These are phyloP conservation scores for Hortiboletus campestris DNA, from an alignment of 768 basidiomycete species.

Conservation along the genomic window DNA sequence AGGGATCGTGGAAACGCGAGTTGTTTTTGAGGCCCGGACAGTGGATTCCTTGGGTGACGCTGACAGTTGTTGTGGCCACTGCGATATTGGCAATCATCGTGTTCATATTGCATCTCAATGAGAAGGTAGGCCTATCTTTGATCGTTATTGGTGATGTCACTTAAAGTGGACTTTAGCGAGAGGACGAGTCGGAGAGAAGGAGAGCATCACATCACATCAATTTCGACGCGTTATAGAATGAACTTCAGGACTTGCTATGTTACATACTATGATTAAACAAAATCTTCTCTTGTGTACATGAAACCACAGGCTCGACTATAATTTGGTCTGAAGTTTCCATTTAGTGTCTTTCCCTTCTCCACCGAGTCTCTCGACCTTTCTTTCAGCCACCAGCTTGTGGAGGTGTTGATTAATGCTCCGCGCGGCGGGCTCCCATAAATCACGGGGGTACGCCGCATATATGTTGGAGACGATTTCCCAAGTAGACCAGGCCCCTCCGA, in stretches of 20 bases:
- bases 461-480: slow-evolving; percentile 63
- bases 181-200: slow-evolving; percentile 90
- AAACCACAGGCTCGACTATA: not conserved
- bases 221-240: slow-evolving; percentile 79
- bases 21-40: slow-evolving; percentile 91
- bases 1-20: slow-evolving; percentile 74
- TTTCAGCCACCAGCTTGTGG: slow-evolving; percentile 67
- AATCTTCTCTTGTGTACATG: not conserved
- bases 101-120: slow-evolving; percentile 82
- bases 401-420: slow-evolving; percentile 68
- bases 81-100: slow-evolving; percentile 77
- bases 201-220: slow-evolving; percentile 94
- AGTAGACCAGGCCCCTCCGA: slow-evolving; percentile 48
- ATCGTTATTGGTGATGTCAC: not conserved
- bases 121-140: slow-evolving; percentile 63
- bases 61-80: slow-evolving; percentile 76
- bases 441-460: slow-evolving; percentile 70
- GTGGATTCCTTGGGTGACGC: slow-evolving; percentile 98
- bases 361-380: slow-evolving; percentile 46
- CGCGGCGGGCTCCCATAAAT: slow-evolving; percentile 72
- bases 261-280: slow-evolving; percentile 17
- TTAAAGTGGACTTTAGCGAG: slow-evolving; percentile 52
- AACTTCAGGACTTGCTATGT: slow-evolving; percentile 3
- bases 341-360: slow-evolving; percentile 51
- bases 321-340: slow-evolving; percentile 40